A percentile compares a stretch with the other conserved stretches of the same genome.
Evolutionary conservation across 371 early-diverging fungal genomes (phyloP).

Genomic region (Syncephalastrum contaminatum): DNA sequence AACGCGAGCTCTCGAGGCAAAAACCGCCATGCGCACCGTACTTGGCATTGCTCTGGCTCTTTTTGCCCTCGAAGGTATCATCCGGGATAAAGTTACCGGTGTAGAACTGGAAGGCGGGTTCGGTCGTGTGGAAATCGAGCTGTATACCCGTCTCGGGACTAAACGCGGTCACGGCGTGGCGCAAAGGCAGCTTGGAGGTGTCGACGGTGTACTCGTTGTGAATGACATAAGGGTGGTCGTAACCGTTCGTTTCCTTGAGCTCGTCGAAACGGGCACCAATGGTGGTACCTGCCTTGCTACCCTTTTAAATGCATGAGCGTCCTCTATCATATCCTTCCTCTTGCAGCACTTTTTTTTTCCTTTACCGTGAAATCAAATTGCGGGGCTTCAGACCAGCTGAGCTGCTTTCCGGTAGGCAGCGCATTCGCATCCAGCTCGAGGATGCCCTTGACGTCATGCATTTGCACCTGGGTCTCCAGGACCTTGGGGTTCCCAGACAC

Average conservation of each 20-base stretch:
- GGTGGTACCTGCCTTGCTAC: conserved; percentile 29
- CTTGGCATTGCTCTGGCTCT: conserved; percentile 27
- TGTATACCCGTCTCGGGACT: conserved; percentile 64
- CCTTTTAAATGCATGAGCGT: conserved; percentile 16
- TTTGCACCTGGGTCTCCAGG: conserved; percentile 51
- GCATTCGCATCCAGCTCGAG: conserved; percentile 54
- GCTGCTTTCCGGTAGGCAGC: conserved; percentile 65
- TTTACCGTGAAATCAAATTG: conserved; percentile 59
- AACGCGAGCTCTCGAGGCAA: conserved; percentile 68
- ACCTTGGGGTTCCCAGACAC: conserved; percentile 38
- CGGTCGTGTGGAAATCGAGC: conserved; percentile 58
- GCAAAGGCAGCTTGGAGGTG: conserved; percentile 35
- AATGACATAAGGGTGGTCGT: conserved; percentile 69
- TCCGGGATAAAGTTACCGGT: conserved; percentile 62
- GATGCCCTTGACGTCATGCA: conserved; percentile 49
- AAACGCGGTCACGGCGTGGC: conserved; percentile 42
- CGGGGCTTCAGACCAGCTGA: conserved; percentile 37
- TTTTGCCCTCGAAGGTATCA: conserved; percentile 33
- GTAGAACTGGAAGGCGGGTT: conserved; percentile 78
- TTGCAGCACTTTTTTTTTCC: background rate
- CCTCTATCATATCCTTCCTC: background rate
- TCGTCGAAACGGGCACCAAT: conserved; percentile 46
- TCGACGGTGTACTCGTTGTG: conserved; percentile 38
- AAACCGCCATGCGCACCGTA: conserved; percentile 53
- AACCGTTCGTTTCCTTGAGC: conserved; percentile 42